Evolutionary conservation across 2,329 filamentous ascomycete genomes (phyloP).

Genomic region (Periconia sp.): DNA sequence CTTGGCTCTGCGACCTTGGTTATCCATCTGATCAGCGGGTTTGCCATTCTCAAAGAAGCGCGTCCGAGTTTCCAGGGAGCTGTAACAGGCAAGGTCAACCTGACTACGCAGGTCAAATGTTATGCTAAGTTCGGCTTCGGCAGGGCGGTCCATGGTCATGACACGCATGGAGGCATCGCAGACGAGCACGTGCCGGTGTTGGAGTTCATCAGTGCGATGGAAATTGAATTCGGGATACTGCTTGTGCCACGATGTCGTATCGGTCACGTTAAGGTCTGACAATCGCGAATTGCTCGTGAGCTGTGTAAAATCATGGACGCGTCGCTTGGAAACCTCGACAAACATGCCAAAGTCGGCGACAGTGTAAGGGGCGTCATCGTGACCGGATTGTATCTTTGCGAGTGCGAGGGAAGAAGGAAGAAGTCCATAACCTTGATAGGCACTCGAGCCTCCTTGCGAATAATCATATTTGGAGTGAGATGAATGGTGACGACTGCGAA

Average conservation of each 20-base stretch:
- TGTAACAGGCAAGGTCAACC: constrained; percentile 35
- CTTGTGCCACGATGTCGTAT: constrained; percentile 38
- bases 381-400: constrained; percentile 10
- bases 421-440: constrained; percentile 23
- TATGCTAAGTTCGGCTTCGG: constrained; percentile 39
- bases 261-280: constrained; percentile 37
- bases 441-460: constrained; percentile 12
- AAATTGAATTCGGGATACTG: constrained; percentile 42
- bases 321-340: constrained; percentile 41
- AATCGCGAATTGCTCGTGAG: constrained; percentile 36
- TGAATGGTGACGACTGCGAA: constrained; percentile 27
- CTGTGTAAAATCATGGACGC: constrained; percentile 49
- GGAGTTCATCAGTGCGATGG: constrained; percentile 25
- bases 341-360: constrained; percentile 49
- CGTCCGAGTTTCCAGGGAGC: constrained; percentile 39
- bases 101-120: constrained; percentile 42
- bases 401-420: constrained; percentile 22
- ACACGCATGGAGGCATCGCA: constrained; percentile 51
- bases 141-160: constrained; percentile 44
- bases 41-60: constrained; percentile 41
- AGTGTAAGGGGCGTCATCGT: constrained; percentile 23
- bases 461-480: constrained; percentile 34
- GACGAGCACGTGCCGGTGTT: constrained; percentile 44
- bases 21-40: constrained; percentile 27
- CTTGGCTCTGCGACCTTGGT: constrained; percentile 21